These are phyloP conservation scores for Aspergillus awamori DNA, from an alignment of 2,329 filamentous ascomycete genomes.

Conservation along the genomic window DNA sequence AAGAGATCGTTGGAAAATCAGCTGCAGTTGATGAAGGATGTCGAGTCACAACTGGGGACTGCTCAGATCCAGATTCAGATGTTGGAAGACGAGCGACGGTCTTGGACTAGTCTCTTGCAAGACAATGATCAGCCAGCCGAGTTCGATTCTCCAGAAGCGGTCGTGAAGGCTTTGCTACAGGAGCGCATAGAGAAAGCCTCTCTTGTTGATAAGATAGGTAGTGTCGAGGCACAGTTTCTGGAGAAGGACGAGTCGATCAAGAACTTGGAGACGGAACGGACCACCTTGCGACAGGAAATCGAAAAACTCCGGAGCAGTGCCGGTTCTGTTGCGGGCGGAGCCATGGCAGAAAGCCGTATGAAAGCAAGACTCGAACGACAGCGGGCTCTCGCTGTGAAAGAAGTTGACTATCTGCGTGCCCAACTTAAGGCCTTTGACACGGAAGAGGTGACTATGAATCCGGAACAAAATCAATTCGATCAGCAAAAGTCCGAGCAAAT, in stretches of 20 bases:
- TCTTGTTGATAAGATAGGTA: conserved; percentile 78
- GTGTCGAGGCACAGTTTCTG: conserved; percentile 73
- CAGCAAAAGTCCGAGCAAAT: conserved; percentile 73
- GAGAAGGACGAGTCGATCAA: conserved; percentile 77
- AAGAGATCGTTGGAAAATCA: conserved; percentile 80
- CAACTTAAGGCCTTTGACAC: conserved; percentile 86
- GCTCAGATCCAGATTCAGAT: conserved; percentile 80
- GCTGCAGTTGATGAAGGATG: conserved; percentile 70
- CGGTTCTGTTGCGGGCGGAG: conserved; percentile 41
- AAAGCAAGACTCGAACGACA: conserved; percentile 81
- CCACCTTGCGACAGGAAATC: conserved; percentile 66
- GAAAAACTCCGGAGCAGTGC: conserved; percentile 67
- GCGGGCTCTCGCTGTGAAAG: conserved; percentile 80
- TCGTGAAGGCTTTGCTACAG: conserved; percentile 81
- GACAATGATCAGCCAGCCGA: conserved; percentile 66
- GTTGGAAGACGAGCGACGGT: conserved; percentile 81
- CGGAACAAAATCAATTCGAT: conserved; percentile 70
- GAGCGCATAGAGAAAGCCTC: conserved; percentile 79
- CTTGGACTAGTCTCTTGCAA: conserved; percentile 85
- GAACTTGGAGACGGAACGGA: conserved; percentile 70
- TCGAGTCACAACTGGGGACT: conserved; percentile 78
- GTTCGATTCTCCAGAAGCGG: conserved; percentile 83
- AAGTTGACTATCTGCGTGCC: conserved; percentile 89
- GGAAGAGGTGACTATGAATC: conserved; percentile 82
- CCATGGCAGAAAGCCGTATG: conserved; percentile 64